Percentiles rank a stretch among this genome's conserved stretches.
Conservation (phyloP, 2,329 filamentous ascomycete genomes). For the Pezicula carpinea region DNA sequence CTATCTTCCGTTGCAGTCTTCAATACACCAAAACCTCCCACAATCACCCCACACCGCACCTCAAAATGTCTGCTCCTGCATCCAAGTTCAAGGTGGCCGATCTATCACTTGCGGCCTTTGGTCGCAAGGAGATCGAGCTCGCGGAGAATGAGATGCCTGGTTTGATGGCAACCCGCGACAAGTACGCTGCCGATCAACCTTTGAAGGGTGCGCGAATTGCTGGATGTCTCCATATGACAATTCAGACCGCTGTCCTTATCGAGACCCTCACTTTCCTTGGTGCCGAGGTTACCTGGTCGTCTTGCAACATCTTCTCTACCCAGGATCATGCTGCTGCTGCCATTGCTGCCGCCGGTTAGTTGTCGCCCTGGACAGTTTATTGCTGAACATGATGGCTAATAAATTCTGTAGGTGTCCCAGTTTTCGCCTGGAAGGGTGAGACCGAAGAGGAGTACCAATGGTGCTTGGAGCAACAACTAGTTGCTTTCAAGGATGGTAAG, state of each 20-base stretch:
- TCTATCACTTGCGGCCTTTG: conserved; percentile 95
- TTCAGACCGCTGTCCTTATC: conserved; percentile 98
- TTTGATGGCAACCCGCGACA: conserved; percentile 89
- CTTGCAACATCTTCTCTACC: conserved; percentile 99
- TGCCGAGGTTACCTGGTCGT: conserved; percentile 98
- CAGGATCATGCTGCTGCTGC: conserved; percentile 98
- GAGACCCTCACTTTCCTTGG: conserved; percentile 93
- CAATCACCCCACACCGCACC: conserved; percentile 16
- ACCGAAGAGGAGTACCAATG: conserved; percentile 99
- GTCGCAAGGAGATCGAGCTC: conserved; percentile 97
- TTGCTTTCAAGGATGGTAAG: conserved; percentile 94
- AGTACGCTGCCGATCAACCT: conserved; percentile 91
- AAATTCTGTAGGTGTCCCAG: conserved; percentile 64
- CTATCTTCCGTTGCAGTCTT: neutral
- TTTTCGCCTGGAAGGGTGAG: conserved; percentile 75
- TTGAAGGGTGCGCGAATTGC: conserved; percentile 93
- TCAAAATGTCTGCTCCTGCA: conserved; percentile 29
- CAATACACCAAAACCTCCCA: conserved; percentile 1
- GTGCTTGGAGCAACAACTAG: conserved; percentile 98
- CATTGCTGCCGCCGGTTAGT: conserved; percentile 65
- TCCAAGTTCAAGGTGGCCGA: conserved; percentile 66
- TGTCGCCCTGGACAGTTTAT: neutral
- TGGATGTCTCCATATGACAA: conserved; percentile 99
- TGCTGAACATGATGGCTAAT: conserved; percentile 4
- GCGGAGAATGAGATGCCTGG: conserved; percentile 97